Evolutionary conservation across 176 grass and related monocot species (phyloP), one percentile per base, ranked within the genome.

Genomic region (Aegilops longissima): DNA sequence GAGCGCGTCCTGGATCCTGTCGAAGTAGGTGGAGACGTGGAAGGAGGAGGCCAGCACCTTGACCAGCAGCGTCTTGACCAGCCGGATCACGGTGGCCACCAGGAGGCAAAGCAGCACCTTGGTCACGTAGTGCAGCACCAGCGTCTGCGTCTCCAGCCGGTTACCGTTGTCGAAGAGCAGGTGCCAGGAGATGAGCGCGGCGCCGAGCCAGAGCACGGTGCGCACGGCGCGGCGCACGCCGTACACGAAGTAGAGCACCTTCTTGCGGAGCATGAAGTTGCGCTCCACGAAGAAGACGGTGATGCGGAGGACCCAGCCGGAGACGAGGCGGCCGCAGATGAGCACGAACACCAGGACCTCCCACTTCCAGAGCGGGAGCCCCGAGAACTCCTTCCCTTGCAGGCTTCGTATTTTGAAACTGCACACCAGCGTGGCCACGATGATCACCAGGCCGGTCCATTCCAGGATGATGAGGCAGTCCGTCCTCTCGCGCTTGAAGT

Each of bases 1-100:
- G 34, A 99, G 67, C 13, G 97, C 87, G 44, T 99, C 97, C 76
- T 97, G 97, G 63, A 99, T 99, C 61, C 94, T 68, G 84, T 97
- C 97, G 86, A 99, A 99, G 87, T 99, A 99, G 61, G 94, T 99
- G 83, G 94, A 96, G 35, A 99, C 97, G 90, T 99, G 97, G 92
- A 97, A 99, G 61, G 90, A 93, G 3, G 93, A 91, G 4, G 97
- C 97, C 21, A 99, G 86, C 62, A 99, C 94, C 94, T 99, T 99
- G 88, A 97, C 82, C 61, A 99, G 83, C 81, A 98, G 83, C 35
- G 94, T 99, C 82, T 94, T 99, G 20, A 97, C 49, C 51, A 99
- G 97, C 23, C 97, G 89, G 44, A 94, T 79, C 17, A 94, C 35
- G 20, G 90, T 94, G 80, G 92, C 97, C 3, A 97, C 92, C 8